A percentile compares a stretch with the other conserved stretches of the same genome.
Conservation (phyloP, 1,284 basidiomycete genomes). For the Sporisorium exsertum region DNA sequence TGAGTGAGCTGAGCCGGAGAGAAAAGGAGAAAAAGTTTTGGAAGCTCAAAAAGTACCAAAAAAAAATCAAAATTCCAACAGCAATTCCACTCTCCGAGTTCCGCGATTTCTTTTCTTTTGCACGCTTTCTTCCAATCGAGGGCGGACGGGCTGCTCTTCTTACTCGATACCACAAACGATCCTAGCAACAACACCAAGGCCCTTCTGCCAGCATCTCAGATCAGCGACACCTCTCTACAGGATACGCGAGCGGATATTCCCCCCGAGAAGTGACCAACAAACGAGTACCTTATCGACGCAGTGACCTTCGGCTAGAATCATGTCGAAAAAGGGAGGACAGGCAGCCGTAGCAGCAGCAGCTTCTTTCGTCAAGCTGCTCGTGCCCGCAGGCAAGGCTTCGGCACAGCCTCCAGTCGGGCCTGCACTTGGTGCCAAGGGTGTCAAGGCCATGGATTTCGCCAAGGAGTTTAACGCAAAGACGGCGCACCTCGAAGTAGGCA, state of each 20-base stretch:
- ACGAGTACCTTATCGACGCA: too few species aligned
- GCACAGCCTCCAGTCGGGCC: conserved; percentile 97
- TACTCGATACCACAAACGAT: neutral
- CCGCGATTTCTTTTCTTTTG: conserved; percentile 18
- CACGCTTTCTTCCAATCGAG: conserved; percentile 25
- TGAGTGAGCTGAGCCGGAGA: conserved; percentile 1
- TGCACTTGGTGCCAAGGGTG: conserved; percentile 94
- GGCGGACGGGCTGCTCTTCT: neutral
- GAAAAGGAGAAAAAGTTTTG: conserved; percentile 23
- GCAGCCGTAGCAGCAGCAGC: conserved; percentile 51
- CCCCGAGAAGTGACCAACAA: too few species aligned
- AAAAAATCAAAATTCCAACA: conserved; percentile 12
- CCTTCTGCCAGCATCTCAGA: too few species aligned
- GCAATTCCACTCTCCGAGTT: conserved; percentile 23
- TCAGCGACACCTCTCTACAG: too few species aligned
- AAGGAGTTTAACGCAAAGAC: conserved; percentile 78
- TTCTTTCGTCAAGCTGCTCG: conserved; percentile 76
- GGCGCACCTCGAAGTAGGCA: conserved; percentile 86
- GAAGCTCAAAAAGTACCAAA: conserved; percentile 12
- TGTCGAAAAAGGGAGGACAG: conserved; percentile 66
- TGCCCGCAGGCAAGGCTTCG: conserved; percentile 93
- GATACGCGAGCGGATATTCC: too few species aligned
- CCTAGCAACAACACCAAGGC: too few species aligned
- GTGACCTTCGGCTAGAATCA: conserved; percentile 6
- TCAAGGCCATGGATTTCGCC: conserved; percentile 99